Evolutionary conservation across 805 yeast species (phyloP), one percentile per base, ranked within the genome.

Genomic region (Maudiozyma barnettii): DNA sequence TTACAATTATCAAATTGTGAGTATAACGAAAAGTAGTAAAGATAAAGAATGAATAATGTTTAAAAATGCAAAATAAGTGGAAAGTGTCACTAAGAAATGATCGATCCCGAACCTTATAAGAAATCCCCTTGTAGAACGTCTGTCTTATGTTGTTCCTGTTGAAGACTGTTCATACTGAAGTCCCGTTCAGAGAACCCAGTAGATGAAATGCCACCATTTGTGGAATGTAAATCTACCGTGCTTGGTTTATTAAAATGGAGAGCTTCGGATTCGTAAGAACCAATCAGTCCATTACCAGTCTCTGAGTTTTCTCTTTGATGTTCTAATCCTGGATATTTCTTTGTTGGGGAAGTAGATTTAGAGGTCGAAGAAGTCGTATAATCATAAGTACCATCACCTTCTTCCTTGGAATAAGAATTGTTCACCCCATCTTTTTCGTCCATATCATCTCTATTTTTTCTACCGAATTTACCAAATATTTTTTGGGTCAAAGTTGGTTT

Each of bases 301-400:
- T 55, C 66, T 5, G 68, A 63, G 43, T 45, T 55, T 44, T 46
- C 58, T 53, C 60, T 60, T 31, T 23, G 59, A 46, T 52, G 62
- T 3, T 46, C 44, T 13, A 45, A 16, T 2, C 61, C 61, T 3
- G 64, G 61, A 39, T 57, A 60, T 40, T 52, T 59, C 46, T 42
- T 53, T 18, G 31, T 41, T 22, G 48, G 36, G 16, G 56, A 41
- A 8, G 46, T 39, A 8, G 56, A 49, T 4, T 41, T 36, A 10
- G 44, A 41, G 14, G 47, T 31, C 13, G 50, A 42, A 21, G 54
- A 47, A 19, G 52, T 53, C 21, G 56, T 42, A 14, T 18, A 58
- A 51, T 23, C 55, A 45, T 30, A 20, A 14, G 16, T 13, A 19
- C 36, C 40, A 23, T 45, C 37, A n/a, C 18, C 29, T 20, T 43